Base-by-base conservation (phyloP, 2,329 filamentous ascomycete genomes). In the Aspergillus calidoustus region DNA sequence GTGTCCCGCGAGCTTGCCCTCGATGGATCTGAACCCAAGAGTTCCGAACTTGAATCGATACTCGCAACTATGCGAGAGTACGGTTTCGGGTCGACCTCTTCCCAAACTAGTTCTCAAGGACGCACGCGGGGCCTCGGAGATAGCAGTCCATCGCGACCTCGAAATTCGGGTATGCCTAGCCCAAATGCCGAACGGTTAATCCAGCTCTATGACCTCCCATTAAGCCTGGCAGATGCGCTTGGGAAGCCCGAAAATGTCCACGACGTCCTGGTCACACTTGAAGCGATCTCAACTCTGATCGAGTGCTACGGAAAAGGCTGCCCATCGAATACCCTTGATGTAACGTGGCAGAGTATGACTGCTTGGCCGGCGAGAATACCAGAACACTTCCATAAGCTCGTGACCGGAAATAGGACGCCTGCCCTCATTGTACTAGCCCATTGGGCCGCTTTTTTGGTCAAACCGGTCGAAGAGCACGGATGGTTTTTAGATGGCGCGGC, bases 381-480 rank as follows among this genome's bases (percentile, higher is more conserved):
- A 1, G 46, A 31, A 7, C 56, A 11, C 11, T 62, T 62, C 17
- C 13, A 54, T 1, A n/a, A 43, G 1, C 15, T 59, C 23, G 49
- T 55, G 19, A 17, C 51, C 5, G 11, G 28, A 0, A 15, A 55
- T 3, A 23, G 41, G 22, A 28, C 56, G 2, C 46, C 56, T 1
- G 38, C 30, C 7, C 30, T 59, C 7, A 48, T 59, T 2, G 51
- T 62, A 2, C 19, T 62, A 6, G 56, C 56, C 0, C 52, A 59
- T 28, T 62, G 60, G 60, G 56, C 56, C 8, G 60, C 52, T 1
- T 11, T 62, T 1, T 17, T 62, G 38, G 34, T 62, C 4, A 17
- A 46, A 9, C 34, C 46, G 11, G 56, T 52, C 6, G 56, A 62
- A 22, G 4, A 19, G 6, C 48, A 44, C 28, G 56, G 60, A 4